A percentile compares a stretch with the other conserved stretches of the same genome.
These are phyloP conservation scores for Linaria vulgaris DNA, from an alignment of 257 asterid species.

Conservation along the genomic window DNA sequence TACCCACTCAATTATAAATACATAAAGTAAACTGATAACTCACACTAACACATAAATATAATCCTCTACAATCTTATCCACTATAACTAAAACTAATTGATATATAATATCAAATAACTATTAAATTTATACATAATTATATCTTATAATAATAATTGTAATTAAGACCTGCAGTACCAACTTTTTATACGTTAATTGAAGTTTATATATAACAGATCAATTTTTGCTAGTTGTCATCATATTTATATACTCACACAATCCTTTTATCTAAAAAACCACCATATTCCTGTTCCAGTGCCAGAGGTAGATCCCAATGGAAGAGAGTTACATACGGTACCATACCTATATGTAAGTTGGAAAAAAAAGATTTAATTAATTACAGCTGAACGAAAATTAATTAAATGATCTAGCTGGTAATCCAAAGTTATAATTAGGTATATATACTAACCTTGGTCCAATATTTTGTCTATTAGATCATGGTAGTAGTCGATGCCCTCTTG, in stretches of 20 bases:
- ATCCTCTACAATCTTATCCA: no score
- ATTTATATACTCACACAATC: neutral
- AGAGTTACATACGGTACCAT: conserved; percentile 27
- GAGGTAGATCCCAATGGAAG: conserved; percentile 40
- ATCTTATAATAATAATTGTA: no score
- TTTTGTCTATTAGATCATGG: conserved; percentile 25
- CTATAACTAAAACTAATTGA: no score
- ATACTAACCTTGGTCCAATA: conserved; percentile 15
- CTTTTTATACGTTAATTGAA: no score
- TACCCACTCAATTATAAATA: neutral
- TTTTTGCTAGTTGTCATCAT: neutral
- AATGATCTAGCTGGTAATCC: no score
- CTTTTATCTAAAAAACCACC: conserved; percentile 17
- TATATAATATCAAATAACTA: no score
- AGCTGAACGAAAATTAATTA: neutral
- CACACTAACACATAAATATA: no score
- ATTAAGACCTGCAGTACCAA: no score
- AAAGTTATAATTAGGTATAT: no score
- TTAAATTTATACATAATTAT: no score
- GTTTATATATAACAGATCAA: no score
- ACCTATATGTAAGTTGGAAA: neutral
- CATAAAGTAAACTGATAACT: neutral
- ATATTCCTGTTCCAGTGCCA: conserved; percentile 25
- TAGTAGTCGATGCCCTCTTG: conserved; percentile 29
- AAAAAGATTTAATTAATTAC: neutral